phyloP scores from a whole-genome alignment of 345 rosid species.

The Ceriops zippeliana region DNA sequence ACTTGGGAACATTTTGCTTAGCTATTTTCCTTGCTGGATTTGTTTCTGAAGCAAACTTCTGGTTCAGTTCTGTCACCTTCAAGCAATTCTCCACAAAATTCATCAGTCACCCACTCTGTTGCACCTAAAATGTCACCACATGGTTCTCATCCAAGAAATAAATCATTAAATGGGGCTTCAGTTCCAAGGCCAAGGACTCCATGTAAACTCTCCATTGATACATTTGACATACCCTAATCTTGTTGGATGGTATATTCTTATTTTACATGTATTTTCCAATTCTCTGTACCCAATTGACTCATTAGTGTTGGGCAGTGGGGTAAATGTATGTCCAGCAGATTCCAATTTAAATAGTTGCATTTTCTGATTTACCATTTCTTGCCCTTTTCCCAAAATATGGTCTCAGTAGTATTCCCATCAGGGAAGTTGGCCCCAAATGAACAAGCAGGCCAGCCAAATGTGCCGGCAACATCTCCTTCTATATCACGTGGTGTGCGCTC shows the following conservation, averaged over 20 bases:
- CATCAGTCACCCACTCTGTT: conserved; percentile 17
- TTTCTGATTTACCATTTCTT: neutral
- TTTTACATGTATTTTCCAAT: neutral
- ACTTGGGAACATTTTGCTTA: conserved; percentile 2
- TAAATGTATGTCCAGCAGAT: conserved; percentile 10
- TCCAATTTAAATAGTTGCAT: conserved; percentile 10
- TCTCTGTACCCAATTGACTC: conserved; percentile 9
- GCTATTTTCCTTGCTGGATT: conserved; percentile 13
- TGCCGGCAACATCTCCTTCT: conserved; percentile 21
- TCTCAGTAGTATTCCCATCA: conserved; percentile 44
- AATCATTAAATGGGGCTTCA: conserved; percentile 22
- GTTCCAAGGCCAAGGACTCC: conserved; percentile 11
- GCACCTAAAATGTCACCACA: conserved; percentile 26
- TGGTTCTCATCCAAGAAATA: conserved; percentile 16
- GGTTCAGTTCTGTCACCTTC: conserved; percentile 24
- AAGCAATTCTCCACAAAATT: conserved; percentile 16
- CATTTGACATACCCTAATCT: neutral
- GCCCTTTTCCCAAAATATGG: conserved; percentile 13
- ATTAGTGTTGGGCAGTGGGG: conserved; percentile 1
- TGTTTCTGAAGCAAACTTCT: conserved; percentile 13
- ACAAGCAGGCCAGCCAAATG: conserved; percentile 29
- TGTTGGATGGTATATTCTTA: too few relatives aligned
- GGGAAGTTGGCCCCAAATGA: conserved; percentile 28
- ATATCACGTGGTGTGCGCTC: conserved; percentile 24
- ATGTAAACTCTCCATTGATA: conserved; percentile 4